phyloP scores from a whole-genome alignment of 768 basidiomycete genomes.

The Lactifluus subvellereus region DNA sequence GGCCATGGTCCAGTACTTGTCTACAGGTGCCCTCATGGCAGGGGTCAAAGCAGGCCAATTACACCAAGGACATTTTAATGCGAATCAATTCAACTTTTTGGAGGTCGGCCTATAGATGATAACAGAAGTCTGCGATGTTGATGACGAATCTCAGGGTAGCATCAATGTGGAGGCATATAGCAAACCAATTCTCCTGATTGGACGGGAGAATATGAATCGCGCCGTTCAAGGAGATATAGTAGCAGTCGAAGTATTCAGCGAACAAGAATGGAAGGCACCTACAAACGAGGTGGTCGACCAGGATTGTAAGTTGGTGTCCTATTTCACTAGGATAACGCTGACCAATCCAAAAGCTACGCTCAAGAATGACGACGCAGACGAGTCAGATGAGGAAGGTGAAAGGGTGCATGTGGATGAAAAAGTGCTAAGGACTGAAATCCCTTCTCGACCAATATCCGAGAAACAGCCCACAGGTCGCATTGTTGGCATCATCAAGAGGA shows the following conservation, averaged over 20 bases:
- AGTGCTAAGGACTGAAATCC: slow-evolving; percentile 26
- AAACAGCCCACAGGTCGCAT: slow-evolving; percentile 89
- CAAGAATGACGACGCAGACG: slow-evolving; percentile 83
- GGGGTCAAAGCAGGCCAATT: slow-evolving; percentile 81
- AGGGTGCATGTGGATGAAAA: slow-evolving; percentile 32
- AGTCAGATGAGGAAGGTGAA: slow-evolving; percentile 56
- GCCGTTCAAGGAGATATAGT: slow-evolving; percentile 92
- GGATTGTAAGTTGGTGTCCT: slow-evolving; percentile 51
- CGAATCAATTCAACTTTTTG: slow-evolving; percentile 92
- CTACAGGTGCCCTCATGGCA: slow-evolving; percentile 62
- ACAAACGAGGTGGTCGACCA: slow-evolving; percentile 92
- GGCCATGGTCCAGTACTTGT: slow-evolving; percentile 57
- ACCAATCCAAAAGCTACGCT: slow-evolving; percentile 51
- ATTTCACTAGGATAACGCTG: background rate
- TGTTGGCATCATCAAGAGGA: slow-evolving; percentile 89
- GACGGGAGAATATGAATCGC: slow-evolving; percentile 92
- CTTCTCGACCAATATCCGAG: slow-evolving; percentile 38
- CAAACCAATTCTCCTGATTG: slow-evolving; percentile 79
- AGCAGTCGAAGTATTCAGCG: slow-evolving; percentile 79
- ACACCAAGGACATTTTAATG: slow-evolving; percentile 92
- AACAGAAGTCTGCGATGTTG: background rate
- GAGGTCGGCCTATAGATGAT: slow-evolving; percentile 51
- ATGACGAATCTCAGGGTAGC: slow-evolving; percentile 49
- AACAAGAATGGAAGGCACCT: slow-evolving; percentile 88
- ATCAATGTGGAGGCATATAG: slow-evolving; percentile 68